Conservation (phyloP, 768 basidiomycete genomes). For the Pleurotus djamor region DNA sequence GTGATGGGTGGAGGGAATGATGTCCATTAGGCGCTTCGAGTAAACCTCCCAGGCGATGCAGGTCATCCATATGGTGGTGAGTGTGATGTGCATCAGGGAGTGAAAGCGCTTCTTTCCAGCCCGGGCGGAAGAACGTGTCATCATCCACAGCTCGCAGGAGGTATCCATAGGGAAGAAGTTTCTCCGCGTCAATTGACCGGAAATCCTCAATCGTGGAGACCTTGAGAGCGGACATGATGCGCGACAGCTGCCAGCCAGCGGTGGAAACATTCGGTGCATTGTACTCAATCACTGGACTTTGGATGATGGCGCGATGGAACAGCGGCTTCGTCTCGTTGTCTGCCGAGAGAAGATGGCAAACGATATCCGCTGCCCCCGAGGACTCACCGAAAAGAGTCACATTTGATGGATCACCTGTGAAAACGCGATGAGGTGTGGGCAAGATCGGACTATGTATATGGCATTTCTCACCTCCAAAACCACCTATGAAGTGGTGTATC, state of each 20-base stretch:
- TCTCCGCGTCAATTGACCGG: slow-evolving; percentile 53
- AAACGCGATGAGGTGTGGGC: neutral
- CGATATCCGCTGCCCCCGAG: slow-evolving; percentile 56
- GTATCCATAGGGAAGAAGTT: slow-evolving; percentile 51
- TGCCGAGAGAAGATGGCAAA: slow-evolving; percentile 61
- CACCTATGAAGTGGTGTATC: slow-evolving; percentile 55
- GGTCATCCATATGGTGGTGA: slow-evolving; percentile 10
- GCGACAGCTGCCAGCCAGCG: slow-evolving; percentile 68
- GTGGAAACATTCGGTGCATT: slow-evolving; percentile 56
- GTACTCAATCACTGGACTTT: slow-evolving; percentile 65
- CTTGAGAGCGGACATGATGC: slow-evolving; percentile 55
- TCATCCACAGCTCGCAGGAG: slow-evolving; percentile 63
- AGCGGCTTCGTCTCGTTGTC: slow-evolving; percentile 57
- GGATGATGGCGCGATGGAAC: slow-evolving; percentile 75
- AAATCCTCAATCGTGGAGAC: slow-evolving; percentile 60
- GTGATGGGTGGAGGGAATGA: neutral
- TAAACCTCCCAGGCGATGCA: neutral
- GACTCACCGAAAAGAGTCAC: slow-evolving; percentile 51
- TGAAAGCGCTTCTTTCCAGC: slow-evolving; percentile 50
- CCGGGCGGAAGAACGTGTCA: slow-evolving; percentile 61
- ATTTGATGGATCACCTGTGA: slow-evolving; percentile 45
- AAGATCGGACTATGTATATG: neutral
- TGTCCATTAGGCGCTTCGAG: slow-evolving; percentile 4
- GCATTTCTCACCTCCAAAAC: slow-evolving; percentile 51
- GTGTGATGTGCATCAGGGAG: slow-evolving; percentile 27